Evolutionary conservation across 1,284 basidiomycete species (phyloP).

Genomic region (Spongiforma sp.): DNA sequence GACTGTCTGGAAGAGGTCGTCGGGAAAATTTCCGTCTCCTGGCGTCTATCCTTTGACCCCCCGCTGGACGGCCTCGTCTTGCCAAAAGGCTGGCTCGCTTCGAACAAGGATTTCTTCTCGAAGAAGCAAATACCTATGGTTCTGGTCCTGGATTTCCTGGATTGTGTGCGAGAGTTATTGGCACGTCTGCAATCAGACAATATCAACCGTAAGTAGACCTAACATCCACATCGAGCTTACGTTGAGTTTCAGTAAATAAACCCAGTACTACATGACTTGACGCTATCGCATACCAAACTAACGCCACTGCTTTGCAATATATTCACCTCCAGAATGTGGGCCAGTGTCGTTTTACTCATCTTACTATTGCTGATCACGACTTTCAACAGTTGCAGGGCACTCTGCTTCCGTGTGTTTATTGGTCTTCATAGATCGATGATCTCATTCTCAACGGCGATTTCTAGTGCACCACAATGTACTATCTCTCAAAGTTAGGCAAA

Average conservation of each 20-base stretch:
- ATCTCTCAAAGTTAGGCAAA: background rate
- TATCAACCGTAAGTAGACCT: slow-evolving; percentile 18
- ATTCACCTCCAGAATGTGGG: slow-evolving; percentile 36
- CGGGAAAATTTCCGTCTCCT: slow-evolving; percentile 42
- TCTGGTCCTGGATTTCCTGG: slow-evolving; percentile 15
- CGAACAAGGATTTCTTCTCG: slow-evolving; percentile 30
- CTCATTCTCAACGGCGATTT: background rate
- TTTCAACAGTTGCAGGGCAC: slow-evolving; percentile 26
- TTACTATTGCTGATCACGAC: background rate
- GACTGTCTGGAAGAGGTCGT: slow-evolving; percentile 51
- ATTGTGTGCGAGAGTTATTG: slow-evolving; percentile 18
- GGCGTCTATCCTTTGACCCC: slow-evolving; percentile 23
- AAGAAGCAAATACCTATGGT: slow-evolving; percentile 22
- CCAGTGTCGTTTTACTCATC: background rate
- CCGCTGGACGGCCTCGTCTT: slow-evolving; percentile 50
- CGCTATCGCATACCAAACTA: slow-evolving; percentile 25
- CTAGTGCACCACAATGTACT: slow-evolving; percentile 28
- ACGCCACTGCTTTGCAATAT: slow-evolving; percentile 26
- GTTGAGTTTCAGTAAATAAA: too few relatives aligned
- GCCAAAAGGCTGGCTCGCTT: slow-evolving; percentile 52
- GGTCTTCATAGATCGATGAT: background rate
- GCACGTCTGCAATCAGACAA: slow-evolving; percentile 17
- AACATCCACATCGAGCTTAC: slow-evolving; percentile 6
- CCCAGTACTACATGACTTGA: too few relatives aligned
- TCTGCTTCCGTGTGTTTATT: slow-evolving; percentile 32